Evolutionary conservation across 2,329 filamentous ascomycete species (phyloP), one percentile per base, ranked within the genome.

Genomic region (Clonostachys solani): DNA sequence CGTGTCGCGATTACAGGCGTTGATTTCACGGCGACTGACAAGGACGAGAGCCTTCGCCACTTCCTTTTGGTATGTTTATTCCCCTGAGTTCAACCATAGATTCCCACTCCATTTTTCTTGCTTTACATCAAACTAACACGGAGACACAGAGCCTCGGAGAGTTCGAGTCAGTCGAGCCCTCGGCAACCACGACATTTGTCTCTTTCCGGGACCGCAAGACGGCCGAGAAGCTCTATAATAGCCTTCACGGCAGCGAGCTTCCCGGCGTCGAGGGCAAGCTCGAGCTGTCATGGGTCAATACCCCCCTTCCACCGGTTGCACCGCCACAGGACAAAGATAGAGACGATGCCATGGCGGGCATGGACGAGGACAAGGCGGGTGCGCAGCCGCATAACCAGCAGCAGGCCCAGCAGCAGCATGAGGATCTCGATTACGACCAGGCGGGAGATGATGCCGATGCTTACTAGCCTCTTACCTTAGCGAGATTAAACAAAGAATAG

Each of bases 21-120:
- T 12, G 82, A 83, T 63, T 83, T 85, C 58, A 81, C 83, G 5
- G 73, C 73, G 13, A 60, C 78, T 2, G 77, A 77, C 33, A 81
- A 80, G 57, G 84, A 91, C 53, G 87, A 91, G 64, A 74, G 75
- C 29, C 69, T 92, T 40, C 75, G 86, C 51, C 84, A 89, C 56
- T 85, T 86, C 63, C 76, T 92, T 18, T 72, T 89, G 52, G 83
- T 86, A 69, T 66, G 80, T 68, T 29, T 5, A 18, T 16, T 19
- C 35, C 16, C 15, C 9, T 23, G 12, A 12, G 2, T 17, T 12
- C 29, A 19, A n/a, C 36, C 6, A 13, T 34, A 29, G 7, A 35
- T 3, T n/a, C 13, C 33, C 16, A 38, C 17, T 19, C 47, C 46
- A 43, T 6, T 40, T 17, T 8, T 40, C 37, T 12, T 19, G 8